Percentiles rank a stretch among this genome's conserved stretches.
Conservation (phyloP, 129 eudicot species). For the Ambrosia artemisiifolia region DNA sequence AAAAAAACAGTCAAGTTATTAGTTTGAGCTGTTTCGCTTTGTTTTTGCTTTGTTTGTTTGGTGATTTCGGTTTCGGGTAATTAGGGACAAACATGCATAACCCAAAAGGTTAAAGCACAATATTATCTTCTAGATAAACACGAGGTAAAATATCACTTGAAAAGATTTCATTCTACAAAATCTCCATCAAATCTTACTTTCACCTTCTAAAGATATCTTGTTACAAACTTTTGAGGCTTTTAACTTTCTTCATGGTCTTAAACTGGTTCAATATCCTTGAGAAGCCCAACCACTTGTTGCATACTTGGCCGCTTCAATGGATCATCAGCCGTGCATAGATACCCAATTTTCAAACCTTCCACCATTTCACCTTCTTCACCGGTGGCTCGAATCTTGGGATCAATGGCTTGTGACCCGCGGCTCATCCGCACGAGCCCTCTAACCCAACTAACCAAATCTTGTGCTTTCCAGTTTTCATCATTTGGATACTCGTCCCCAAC, state of each 20-base stretch:
- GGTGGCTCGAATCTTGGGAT: conserved; percentile 62
- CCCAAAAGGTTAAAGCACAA: no score
- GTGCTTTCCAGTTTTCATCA: conserved; percentile 46
- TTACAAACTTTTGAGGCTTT: not conserved
- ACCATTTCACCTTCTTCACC: conserved; percentile 54
- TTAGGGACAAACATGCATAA: no score
- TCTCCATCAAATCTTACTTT: not conserved
- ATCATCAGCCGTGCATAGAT: conserved; percentile 77
- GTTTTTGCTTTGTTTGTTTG: no score
- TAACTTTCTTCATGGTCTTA: not conserved
- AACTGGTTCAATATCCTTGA: conserved; percentile 73
- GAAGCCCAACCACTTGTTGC: conserved; percentile 88
- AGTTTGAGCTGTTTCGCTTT: no score
- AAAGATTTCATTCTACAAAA: not conserved
- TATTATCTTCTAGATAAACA: no score
- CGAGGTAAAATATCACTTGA: not conserved
- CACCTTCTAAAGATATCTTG: not conserved
- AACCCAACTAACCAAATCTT: conserved; percentile 64
- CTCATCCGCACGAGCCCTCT: conserved; percentile 63
- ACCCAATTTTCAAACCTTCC: conserved; percentile 83
- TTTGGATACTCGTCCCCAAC: conserved; percentile 60
- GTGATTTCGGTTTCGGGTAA: no score
- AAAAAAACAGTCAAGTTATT: no score
- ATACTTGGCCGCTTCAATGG: conserved; percentile 78
- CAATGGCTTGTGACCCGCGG: conserved; percentile 49